phyloP scores from a whole-genome alignment of 192 early-diverging fungal species.

The Cetraspora pellucida region DNA sequence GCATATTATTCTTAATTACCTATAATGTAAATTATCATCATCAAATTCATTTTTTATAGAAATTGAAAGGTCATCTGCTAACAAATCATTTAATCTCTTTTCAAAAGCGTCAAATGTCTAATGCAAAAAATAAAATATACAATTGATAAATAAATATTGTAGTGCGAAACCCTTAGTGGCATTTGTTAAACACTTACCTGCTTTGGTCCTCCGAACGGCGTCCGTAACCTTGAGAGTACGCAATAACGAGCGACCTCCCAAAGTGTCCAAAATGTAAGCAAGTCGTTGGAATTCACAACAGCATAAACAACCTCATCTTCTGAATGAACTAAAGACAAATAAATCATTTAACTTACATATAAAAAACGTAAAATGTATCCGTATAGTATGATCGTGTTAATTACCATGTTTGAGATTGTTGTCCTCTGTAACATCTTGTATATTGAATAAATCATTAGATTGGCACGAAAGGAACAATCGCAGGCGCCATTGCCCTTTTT shows the following conservation, averaged over 20 bases:
- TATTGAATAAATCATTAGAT: conserved; percentile 16
- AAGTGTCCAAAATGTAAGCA: conserved; percentile 68
- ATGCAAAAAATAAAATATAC: neutral
- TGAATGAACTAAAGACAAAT: conserved; percentile 16
- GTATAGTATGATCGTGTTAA: too few species aligned
- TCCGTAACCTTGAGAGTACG: conserved; percentile 69
- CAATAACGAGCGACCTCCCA: conserved; percentile 79
- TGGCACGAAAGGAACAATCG: conserved; percentile 67
- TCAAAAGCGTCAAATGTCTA: conserved; percentile 59
- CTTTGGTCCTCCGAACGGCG: conserved; percentile 73
- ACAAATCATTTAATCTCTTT: conserved; percentile 44
- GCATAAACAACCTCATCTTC: conserved; percentile 12
- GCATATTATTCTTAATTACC: neutral
- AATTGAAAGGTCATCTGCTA: conserved; percentile 9
- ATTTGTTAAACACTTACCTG: conserved; percentile 44
- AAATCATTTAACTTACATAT: neutral
- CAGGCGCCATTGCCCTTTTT: conserved; percentile 47
- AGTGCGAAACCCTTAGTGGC: neutral
- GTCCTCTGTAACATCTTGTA: conserved; percentile 36
- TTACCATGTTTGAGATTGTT: conserved; percentile 36
- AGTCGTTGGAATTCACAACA: conserved; percentile 44
- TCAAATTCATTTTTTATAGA: neutral
- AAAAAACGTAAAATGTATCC: neutral
- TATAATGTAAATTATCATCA: neutral
- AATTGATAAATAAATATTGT: neutral